Evolutionary conservation across 2,329 filamentous ascomycete genomes (phyloP), one percentile per base, ranked within the genome.

Genomic region (Zalaria sp.): DNA sequence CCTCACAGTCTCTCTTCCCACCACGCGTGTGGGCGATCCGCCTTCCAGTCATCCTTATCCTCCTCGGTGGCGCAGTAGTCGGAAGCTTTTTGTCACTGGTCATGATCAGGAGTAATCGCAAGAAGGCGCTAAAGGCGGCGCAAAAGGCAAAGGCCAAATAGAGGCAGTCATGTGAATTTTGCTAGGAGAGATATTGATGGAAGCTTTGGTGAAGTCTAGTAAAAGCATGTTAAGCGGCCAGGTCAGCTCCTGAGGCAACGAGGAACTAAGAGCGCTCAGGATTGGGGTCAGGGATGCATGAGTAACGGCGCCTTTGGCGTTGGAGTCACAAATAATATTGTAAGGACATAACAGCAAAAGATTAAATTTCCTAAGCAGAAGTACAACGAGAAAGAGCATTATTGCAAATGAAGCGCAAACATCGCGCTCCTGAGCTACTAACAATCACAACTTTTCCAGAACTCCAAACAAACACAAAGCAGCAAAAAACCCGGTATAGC

Each of bases 1-100:
- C 86, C 43, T 81, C 96, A 45, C 91, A 98, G 61, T 82, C 82
- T 61, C 74, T 96, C 69, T 98, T 98, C 70, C 91, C 86, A 47
- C 89, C 89, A 37, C 88, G 91, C 62, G 88, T 94, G 61, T 98
- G 91, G 91, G 91, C 91, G 46, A 94, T 98, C 61, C 88, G 91
- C 62, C 91, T 98, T 57, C 91, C 91, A 53, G 89, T 98, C 55
- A 94, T 98, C 61, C 79, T 98, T 52, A 81, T 95, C 49, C 79
- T 98, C 37, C 73, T 98, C 51, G 88, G 82, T 49, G 88, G 81
- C 46, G 87, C 91, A 45, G 87, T 98, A 46, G 89, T 98, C 47
- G 91, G 91, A 49, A 93, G 86, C 46, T 98, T 98, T 72, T 73
- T 98, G 52, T 82, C 83, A 56, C 80, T 94, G 59, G 89, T 98